Conservation (phyloP, 2,329 filamentous ascomycete species). For the Plenodomus tracheiphilus region DNA sequence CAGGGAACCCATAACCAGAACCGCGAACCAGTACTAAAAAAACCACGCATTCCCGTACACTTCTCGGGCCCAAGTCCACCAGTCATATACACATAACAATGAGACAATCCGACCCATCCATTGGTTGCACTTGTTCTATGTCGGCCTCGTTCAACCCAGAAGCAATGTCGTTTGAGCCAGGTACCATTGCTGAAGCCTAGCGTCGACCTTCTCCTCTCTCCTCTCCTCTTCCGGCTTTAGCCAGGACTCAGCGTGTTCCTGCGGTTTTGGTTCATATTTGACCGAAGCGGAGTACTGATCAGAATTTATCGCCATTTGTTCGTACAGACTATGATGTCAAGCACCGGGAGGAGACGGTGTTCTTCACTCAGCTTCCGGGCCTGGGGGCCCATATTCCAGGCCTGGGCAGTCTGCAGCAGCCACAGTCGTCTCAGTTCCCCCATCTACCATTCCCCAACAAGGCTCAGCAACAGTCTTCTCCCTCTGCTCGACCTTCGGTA, state of each 20-base stretch:
- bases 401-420: neutral
- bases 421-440: neutral
- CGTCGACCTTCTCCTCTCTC: too few relatives aligned
- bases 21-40: too few relatives aligned
- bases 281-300: neutral
- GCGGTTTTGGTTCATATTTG: neutral
- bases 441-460: neutral
- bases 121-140: too few relatives aligned
- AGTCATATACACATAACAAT: too few relatives aligned
- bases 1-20: too few relatives aligned
- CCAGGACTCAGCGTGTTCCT: neutral
- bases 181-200: too few relatives aligned
- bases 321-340: neutral
- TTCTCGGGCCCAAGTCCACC: too few relatives aligned
- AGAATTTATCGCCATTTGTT: neutral
- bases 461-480: neutral
- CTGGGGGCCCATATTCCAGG: neutral
- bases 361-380: neutral
- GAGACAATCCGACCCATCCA: too few relatives aligned
- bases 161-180: conserved; percentile 14
- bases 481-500: neutral
- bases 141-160: conserved; percentile 17
- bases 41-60: too few relatives aligned
- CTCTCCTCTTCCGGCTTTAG: neutral
- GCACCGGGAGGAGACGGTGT: neutral